Evolutionary conservation across 768 basidiomycete species (phyloP).

Genomic region (Suillus americanus): DNA sequence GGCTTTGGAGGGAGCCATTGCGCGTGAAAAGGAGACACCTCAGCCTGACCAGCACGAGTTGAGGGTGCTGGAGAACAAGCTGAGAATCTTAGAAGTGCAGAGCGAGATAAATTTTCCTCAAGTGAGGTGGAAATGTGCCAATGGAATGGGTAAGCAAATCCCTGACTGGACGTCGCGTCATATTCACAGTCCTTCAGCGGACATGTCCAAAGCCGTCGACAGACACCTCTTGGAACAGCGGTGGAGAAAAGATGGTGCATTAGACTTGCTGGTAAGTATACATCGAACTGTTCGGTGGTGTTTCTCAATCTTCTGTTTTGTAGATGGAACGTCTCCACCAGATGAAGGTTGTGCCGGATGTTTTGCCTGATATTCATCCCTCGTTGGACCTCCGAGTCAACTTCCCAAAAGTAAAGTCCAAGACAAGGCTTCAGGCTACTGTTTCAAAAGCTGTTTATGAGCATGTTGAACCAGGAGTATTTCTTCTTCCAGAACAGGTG

Average conservation of each 20-base stretch:
- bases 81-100: slow-evolving; percentile 71
- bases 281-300: background rate
- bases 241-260: slow-evolving; percentile 82
- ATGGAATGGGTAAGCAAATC: slow-evolving; percentile 69
- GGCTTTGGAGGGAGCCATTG: slow-evolving; percentile 19
- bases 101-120: slow-evolving; percentile 83
- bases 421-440: slow-evolving; percentile 13
- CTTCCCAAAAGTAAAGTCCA: slow-evolving; percentile 41
- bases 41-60: slow-evolving; percentile 37
- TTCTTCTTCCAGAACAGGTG: slow-evolving; percentile 68
- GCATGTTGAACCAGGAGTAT: slow-evolving; percentile 70
- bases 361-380: slow-evolving; percentile 70
- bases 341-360: slow-evolving; percentile 89
- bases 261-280: slow-evolving; percentile 71
- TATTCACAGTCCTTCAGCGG: slow-evolving; percentile 39
- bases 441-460: slow-evolving; percentile 26
- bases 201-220: slow-evolving; percentile 68
- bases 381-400: slow-evolving; percentile 72
- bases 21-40: slow-evolving; percentile 22
- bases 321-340: slow-evolving; percentile 94
- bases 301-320: background rate
- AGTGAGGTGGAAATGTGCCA: slow-evolving; percentile 73
- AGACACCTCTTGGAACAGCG: slow-evolving; percentile 79
- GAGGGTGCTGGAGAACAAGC: slow-evolving; percentile 45
- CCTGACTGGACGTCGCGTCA: background rate